Base-by-base conservation (phyloP, 2,329 filamentous ascomycete species). In the Diplodia seriata region DNA sequence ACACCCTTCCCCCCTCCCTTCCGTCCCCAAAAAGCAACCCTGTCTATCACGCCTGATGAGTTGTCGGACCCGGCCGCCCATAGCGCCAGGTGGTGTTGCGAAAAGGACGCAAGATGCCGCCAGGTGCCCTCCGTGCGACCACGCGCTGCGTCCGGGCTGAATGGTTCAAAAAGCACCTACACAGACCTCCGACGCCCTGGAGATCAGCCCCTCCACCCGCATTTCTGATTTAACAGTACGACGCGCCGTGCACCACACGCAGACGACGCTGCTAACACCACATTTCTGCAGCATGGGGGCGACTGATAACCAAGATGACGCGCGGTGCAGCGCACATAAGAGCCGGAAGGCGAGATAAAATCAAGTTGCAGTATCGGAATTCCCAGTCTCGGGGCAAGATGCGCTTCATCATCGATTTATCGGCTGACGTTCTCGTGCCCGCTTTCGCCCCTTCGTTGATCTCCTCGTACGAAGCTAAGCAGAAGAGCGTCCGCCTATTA, bases 1-100 rank as follows among this genome's bases (percentile, higher is more conserved):
- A 26, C 57, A 43, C 29, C 23, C 38, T 9, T 14, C 9, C 31
- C 14, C 23, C 55, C 36, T 14, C n/a, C 50, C 50, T 29, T 29
- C 4, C 12, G 11, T 40, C 33, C 18, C 54, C 20, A 38, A n/a
- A 38, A 9, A 56, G 54, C 54, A 20, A 14, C 18, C 43, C 6
- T 26, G 40, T 15, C 40, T 50, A 62, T 62, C 26, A 62, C 40
- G 57, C 57, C 12, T 38, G 57, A 62, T 62, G 57, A 49, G 40
- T 33, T 62, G 57, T 62, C 57, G 57, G 57, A 50, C 40, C 15
- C 57, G 8, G 40, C 57, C 57, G 57, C 57, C 57, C n/a, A 33
- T 62, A 62, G 57, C 43, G 57, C 57, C 8, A 26, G 40, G 40
- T 36, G 11, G 29, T 62, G 57, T 50, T 62, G 57, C 57, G 31